Percentiles rank a stretch among this genome's conserved stretches.
phyloP scores from a whole-genome alignment of 176 grass and related monocot species.

The Triticum aestivum region IWGSC_CS_RefSeq_v2.1 NC_057798.1:785813415-785813914 shows the following conservation, averaged over 20 bases:
- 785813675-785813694: background rate
- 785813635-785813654: background rate
- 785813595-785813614: constrained; percentile 16
- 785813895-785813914: background rate
- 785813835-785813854: background rate
- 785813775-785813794: background rate
- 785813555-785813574: background rate
- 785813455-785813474: background rate
- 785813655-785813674: background rate
- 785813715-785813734: background rate
- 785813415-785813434: constrained; percentile 16
- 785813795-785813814: background rate
- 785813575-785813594: constrained; percentile 19
- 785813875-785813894: no score
- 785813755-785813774: background rate
- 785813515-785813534: background rate
- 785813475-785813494: constrained; percentile 35
- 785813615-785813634: background rate
- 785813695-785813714: background rate
- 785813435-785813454: background rate
- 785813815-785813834: background rate
- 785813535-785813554: constrained; percentile 10
- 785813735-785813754: background rate
- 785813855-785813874: background rate
- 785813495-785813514: constrained; percentile 7